A percentile compares a stretch with the other conserved stretches of the same genome.
These are phyloP conservation scores for Clitopilus passeckerianus DNA, from an alignment of 768 basidiomycete genomes.

Conservation along the genomic window DNA sequence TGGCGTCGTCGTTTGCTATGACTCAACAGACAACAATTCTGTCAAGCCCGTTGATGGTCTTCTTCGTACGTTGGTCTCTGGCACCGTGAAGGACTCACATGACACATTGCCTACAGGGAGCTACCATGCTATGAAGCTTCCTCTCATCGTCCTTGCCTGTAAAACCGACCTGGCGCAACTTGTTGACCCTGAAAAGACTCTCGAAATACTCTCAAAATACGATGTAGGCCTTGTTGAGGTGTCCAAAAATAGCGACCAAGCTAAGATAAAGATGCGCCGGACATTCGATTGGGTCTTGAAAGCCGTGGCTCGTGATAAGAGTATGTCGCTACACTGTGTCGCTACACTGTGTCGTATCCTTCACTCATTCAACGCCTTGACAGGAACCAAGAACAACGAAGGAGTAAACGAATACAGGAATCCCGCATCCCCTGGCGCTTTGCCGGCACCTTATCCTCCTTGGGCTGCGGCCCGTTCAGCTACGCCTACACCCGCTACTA, in stretches of 20 bases:
- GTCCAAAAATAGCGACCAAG: constrained; percentile 45
- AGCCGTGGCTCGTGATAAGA: constrained; percentile 50
- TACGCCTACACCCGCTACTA: constrained; percentile 39
- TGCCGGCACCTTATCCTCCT: constrained; percentile 39
- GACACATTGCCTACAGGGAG: constrained; percentile 35
- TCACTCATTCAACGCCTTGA: constrained; percentile 1
- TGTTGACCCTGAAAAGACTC: constrained; percentile 53
- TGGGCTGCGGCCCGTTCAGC: constrained; percentile 53
- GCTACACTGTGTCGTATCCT: background rate
- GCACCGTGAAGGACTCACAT: background rate
- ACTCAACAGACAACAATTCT: constrained; percentile 58
- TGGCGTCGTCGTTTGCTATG: constrained; percentile 85
- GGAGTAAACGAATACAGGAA: constrained; percentile 50
- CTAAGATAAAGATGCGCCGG: constrained; percentile 68
- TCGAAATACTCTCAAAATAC: constrained; percentile 48
- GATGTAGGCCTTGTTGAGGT: constrained; percentile 81
- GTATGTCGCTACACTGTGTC: constrained; percentile 21
- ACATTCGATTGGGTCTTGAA: constrained; percentile 73
- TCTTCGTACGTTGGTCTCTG: constrained; percentile 51
- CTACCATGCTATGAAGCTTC: constrained; percentile 51
- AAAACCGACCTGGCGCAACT: constrained; percentile 69
- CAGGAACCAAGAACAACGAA: constrained; percentile 23
- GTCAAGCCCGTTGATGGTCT: constrained; percentile 63
- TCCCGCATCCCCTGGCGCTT: constrained; percentile 64
- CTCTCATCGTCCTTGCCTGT: constrained; percentile 78